A percentile compares a stretch with the other conserved stretches of the same genome.
These are phyloP conservation scores for Leccinum pallidistipes DNA, from an alignment of 1,284 basidiomycete species.

Conservation along the genomic window DNA sequence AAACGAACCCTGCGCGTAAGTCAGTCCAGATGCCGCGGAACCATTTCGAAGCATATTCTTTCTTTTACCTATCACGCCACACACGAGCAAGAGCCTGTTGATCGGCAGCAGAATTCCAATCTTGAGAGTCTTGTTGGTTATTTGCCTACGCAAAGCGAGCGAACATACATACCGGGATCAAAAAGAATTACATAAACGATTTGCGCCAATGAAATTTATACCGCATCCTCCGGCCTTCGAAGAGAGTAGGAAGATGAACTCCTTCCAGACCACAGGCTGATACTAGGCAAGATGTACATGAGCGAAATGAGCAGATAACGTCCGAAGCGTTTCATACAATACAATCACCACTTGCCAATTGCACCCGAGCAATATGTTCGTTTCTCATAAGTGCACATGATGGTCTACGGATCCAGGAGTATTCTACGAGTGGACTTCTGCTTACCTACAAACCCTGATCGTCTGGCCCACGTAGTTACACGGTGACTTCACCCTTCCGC, in stretches of 20 bases:
- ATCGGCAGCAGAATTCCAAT: constrained; percentile 98
- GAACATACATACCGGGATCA: constrained; percentile 71
- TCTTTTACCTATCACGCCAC: constrained; percentile 99
- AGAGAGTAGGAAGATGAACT: constrained; percentile 94
- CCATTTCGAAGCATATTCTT: constrained; percentile 49
- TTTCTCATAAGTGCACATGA: too few relatives aligned
- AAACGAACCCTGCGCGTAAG: constrained; percentile 38
- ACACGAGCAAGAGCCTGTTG: constrained; percentile 98
- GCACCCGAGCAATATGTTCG: neutral
- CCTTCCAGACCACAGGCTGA: constrained; percentile 78
- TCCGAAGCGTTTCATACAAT: constrained; percentile 96
- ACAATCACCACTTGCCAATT: constrained; percentile 88
- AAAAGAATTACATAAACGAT: constrained; percentile 86
- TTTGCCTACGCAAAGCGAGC: neutral
- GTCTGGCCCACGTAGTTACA: too few relatives aligned
- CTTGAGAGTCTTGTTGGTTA: constrained; percentile 41
- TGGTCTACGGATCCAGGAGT: too few relatives aligned
- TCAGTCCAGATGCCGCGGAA: constrained; percentile 4
- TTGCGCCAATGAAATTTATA: constrained; percentile 98
- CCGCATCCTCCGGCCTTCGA: constrained; percentile 98
- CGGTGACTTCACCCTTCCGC: too few relatives aligned
- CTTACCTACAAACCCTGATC: too few relatives aligned
- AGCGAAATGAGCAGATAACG: constrained; percentile 72
- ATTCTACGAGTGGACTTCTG: too few relatives aligned
- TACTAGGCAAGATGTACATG: constrained; percentile 53